A percentile compares a stretch with the other conserved stretches of the same genome.
These are phyloP conservation scores for Microdochium nivale DNA, from an alignment of 2,329 filamentous ascomycete genomes.

Conservation along the genomic window DNA sequence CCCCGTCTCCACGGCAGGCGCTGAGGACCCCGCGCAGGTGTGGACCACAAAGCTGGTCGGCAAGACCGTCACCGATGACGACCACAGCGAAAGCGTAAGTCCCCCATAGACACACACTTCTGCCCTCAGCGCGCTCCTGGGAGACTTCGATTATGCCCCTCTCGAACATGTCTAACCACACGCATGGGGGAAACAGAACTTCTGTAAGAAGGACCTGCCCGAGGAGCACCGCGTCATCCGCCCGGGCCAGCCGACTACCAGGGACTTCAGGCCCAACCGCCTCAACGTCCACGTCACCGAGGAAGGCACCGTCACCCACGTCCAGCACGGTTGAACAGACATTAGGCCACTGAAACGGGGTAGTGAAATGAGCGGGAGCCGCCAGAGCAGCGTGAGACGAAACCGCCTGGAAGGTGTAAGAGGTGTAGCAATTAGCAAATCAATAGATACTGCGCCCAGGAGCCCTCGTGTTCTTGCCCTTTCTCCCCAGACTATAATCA, in stretches of 20 bases:
- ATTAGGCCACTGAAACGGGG: too few relatives aligned
- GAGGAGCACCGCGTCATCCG: conserved; percentile 46
- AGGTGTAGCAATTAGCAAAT: too few relatives aligned
- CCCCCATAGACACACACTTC: not conserved
- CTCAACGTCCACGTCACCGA: conserved; percentile 53
- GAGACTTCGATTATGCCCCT: too few relatives aligned
- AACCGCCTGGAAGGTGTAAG: too few relatives aligned
- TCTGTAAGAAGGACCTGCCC: conserved; percentile 52
- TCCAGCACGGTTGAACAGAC: conserved; percentile 37
- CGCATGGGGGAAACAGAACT: conserved; percentile 46
- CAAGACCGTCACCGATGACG: conserved; percentile 48
- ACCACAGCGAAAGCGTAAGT: conserved; percentile 38
- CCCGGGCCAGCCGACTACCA: conserved; percentile 50
- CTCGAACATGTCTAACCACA: too few relatives aligned
- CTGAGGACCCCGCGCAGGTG: conserved; percentile 38
- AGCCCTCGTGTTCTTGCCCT: too few relatives aligned
- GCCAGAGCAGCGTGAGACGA: too few relatives aligned
- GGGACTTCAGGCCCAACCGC: conserved; percentile 43
- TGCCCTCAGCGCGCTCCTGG: too few relatives aligned
- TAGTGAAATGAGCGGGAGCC: too few relatives aligned
- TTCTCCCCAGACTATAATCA: too few relatives aligned
- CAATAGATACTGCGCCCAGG: too few relatives aligned
- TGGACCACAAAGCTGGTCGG: conserved; percentile 56
- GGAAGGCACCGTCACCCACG: conserved; percentile 48
- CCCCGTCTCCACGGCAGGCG: not conserved